phyloP scores from a whole-genome alignment of 805 yeast genomes.

The Yamadazyma phyllophila region DNA sequence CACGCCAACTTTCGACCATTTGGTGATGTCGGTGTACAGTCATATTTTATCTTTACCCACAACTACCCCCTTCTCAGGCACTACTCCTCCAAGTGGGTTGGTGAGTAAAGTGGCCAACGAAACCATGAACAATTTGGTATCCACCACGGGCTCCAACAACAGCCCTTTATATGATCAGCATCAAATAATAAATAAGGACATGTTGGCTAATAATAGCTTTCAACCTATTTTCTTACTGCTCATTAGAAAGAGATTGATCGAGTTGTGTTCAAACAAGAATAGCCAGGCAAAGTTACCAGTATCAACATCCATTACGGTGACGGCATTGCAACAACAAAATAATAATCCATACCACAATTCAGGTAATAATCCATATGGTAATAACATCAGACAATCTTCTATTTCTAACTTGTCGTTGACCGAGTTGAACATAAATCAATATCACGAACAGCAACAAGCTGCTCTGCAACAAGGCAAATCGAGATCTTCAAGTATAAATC shows the following conservation, averaged over 20 bases:
- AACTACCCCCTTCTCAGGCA: slow-evolving; percentile 44
- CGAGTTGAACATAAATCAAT: slow-evolving; percentile 36
- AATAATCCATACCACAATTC: slow-evolving; percentile 2
- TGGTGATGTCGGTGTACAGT: slow-evolving; percentile 33
- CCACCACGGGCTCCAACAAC: slow-evolving; percentile 15
- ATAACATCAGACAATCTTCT: slow-evolving; percentile 32
- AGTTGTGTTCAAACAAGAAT: slow-evolving; percentile 31
- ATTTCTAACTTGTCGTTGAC: slow-evolving; percentile 41
- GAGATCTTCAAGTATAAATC: slow-evolving; percentile 34
- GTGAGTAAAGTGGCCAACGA: slow-evolving; percentile 45
- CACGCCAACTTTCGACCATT: slow-evolving; percentile 35
- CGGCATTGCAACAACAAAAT: slow-evolving; percentile 9
- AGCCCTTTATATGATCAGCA: slow-evolving; percentile 32
- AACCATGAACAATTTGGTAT: slow-evolving; percentile 29
- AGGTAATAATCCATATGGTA: slow-evolving; percentile 12
- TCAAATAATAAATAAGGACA: slow-evolving; percentile 30
- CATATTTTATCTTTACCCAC: slow-evolving; percentile 40
- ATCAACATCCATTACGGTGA: slow-evolving; percentile 24
- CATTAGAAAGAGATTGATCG: slow-evolving; percentile 40
- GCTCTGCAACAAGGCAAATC: slow-evolving; percentile 21
- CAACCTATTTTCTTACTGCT: slow-evolving; percentile 42
- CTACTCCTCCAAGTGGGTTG: slow-evolving; percentile 43
- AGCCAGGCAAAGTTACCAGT: slow-evolving; percentile 20
- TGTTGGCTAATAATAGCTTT: slow-evolving; percentile 27
- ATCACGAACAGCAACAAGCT: slow-evolving; percentile 17